Evolutionary conservation across 176 grass and related monocot species (phyloP), one percentile per base, ranked within the genome.

Genomic region (Rhynchospora breviuscula): DNA sequence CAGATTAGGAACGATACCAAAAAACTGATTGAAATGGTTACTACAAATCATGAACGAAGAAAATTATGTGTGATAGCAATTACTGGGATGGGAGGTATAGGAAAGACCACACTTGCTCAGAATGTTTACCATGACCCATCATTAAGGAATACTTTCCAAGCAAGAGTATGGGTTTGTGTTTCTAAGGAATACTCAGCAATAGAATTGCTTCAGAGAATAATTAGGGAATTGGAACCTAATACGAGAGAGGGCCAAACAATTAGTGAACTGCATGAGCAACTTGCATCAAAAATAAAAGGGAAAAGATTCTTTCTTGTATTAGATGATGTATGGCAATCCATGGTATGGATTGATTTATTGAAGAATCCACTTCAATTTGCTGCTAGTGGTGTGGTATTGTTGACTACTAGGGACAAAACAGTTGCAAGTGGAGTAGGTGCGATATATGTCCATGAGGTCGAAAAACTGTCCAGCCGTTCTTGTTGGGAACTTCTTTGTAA

Each of bases 291-390:
- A 19, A 5, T 92, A 57, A 23, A 57, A 40, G 73, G 43, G 0
- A 86, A 67, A 48, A 85, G 74, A 33, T 69, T 91, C 10, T 81
- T 88, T 9, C 60, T 91, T 18, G 83, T 86, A 33, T 29, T 88
- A 21, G 84, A 88, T 89, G 87, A 91, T 71, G 40, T 92, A 3
- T 92, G 90, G 90, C 17, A 59, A 59, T 43, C 58, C 4, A 43
- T 63, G 0, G 56, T 77, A 5, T 88, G 90, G 90, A 61, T 2
- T 0, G 57, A 87, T 43, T 19, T 84, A 44, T 49, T 88, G 2
- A 81, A 81, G 40, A 70, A 49, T 43, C 84, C 87, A 10, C 8
- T 91, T 0, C 8, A 86, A 60, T 56, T 43, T 67, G 79, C 67
- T 12, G 65, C 79, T 21, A 57, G 44, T 0, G 66, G 72, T 81